A percentile compares a stretch with the other conserved stretches of the same genome.
These are phyloP conservation scores for Yamadazyma scolyti DNA, from an alignment of 805 yeast species.

Conservation along the genomic window DNA sequence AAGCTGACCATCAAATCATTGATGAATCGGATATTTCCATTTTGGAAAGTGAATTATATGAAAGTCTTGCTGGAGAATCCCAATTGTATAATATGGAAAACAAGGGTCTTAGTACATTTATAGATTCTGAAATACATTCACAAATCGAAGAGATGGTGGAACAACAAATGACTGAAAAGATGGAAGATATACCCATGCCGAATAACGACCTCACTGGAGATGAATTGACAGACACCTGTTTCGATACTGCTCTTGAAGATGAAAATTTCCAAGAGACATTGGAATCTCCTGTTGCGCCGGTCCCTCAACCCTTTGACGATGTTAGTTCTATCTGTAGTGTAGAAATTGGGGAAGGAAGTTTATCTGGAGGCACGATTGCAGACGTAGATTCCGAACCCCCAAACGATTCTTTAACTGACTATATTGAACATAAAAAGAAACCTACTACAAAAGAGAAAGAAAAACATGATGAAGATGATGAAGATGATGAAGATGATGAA, in stretches of 20 bases:
- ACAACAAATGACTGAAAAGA: not conserved
- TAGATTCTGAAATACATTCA: slow-evolving; percentile 7
- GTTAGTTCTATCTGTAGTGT: slow-evolving; percentile 4
- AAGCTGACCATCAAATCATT: too few relatives aligned
- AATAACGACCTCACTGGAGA: slow-evolving; percentile 1
- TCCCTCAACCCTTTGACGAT: slow-evolving; percentile 9
- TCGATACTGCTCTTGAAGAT: not conserved
- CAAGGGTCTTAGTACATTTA: not conserved
- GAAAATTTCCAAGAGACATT: not conserved
- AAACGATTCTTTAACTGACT: slow-evolving; percentile 1
- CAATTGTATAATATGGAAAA: slow-evolving; percentile 4
- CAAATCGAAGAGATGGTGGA: slow-evolving; percentile 3
- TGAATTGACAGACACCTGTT: slow-evolving; percentile 3
- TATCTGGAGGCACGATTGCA: slow-evolving; percentile 6
- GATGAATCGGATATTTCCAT: too few relatives aligned
- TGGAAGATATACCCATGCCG: not conserved
- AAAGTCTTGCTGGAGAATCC: too few relatives aligned
- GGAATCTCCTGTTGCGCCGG: slow-evolving; percentile 7
- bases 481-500: not conserved
- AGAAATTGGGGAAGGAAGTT: not conserved
- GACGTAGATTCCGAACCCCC: slow-evolving; percentile 5
- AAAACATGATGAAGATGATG: not conserved
- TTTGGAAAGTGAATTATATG: too few relatives aligned
- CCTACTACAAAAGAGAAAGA: too few relatives aligned
- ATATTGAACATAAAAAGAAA: not conserved